Evolutionary conservation across 208 protist species (phyloP).

Genomic region (Acanthamoeba healyi): DNA sequence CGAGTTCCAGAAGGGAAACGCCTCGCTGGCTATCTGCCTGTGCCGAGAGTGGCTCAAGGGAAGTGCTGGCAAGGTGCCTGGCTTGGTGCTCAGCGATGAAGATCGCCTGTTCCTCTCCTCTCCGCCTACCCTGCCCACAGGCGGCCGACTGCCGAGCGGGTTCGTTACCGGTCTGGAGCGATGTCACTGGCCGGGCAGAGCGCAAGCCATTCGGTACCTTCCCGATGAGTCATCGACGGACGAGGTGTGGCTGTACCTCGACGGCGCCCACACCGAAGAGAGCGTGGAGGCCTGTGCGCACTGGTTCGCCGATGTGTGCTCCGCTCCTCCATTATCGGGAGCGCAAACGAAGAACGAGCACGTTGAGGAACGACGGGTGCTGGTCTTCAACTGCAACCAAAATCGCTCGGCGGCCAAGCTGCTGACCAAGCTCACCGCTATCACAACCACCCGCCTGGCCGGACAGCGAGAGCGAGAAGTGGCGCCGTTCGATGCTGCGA

Average conservation of each 20-base stretch:
- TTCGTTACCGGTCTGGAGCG: slow-evolving; percentile 23
- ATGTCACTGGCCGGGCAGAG: slow-evolving; percentile 60
- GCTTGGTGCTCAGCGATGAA: neutral
- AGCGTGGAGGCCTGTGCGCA: slow-evolving; percentile 60
- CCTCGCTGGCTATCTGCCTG: slow-evolving; percentile 46
- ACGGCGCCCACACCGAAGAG: slow-evolving; percentile 73
- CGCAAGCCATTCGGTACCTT: neutral
- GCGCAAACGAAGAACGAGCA: neutral
- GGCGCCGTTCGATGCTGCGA: slow-evolving; percentile 1
- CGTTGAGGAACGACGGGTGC: neutral
- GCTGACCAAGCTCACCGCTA: neutral
- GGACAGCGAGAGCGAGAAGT: neutral
- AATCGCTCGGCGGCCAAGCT: slow-evolving; percentile 35
- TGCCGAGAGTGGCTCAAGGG: slow-evolving; percentile 45
- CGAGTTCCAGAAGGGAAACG: slow-evolving; percentile 61
- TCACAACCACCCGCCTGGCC: neutral
- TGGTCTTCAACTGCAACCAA: slow-evolving; percentile 65
- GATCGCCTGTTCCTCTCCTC: neutral
- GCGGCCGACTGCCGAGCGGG: neutral
- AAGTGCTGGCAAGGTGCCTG: neutral
- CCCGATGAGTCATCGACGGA: neutral
- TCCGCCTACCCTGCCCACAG: neutral
- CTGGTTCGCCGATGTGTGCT: slow-evolving; percentile 32
- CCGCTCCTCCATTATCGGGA: too few relatives aligned
- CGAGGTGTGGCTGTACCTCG: slow-evolving; percentile 49